Percentiles rank a stretch among this genome's conserved stretches.
phyloP scores from a whole-genome alignment of 768 basidiomycete genomes.

The Suillus ampliporus region DNA sequence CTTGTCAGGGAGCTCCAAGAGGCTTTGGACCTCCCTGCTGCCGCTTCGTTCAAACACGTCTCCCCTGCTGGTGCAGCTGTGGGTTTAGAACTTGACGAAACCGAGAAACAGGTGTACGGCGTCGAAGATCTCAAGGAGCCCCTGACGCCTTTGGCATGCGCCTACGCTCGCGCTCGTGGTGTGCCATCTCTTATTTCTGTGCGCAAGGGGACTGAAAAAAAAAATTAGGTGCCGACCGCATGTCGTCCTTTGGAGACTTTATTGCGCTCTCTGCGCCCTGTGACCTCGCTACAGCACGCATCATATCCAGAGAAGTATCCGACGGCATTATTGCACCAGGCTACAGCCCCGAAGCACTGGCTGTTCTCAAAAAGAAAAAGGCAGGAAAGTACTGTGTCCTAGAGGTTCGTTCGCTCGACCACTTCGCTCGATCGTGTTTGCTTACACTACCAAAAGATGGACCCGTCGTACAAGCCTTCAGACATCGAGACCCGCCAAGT shows the following conservation, averaged over 20 bases:
- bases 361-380: conserved; percentile 94
- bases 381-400: conserved; percentile 98
- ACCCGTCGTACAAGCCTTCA: conserved; percentile 80
- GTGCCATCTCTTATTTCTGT: conserved; percentile 21
- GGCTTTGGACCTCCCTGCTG: conserved; percentile 88
- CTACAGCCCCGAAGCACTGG: conserved; percentile 86
- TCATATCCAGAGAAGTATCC: conserved; percentile 98
- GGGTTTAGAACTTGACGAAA: conserved; percentile 79
- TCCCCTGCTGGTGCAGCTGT: conserved; percentile 98
- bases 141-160: conserved; percentile 86
- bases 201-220: background rate
- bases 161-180: conserved; percentile 97
- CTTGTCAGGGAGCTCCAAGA: conserved; percentile 93
- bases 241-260: conserved; percentile 99
- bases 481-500: conserved; percentile 93
- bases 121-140: conserved; percentile 94
- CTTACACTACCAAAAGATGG: conserved; percentile 64
- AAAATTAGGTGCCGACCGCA: conserved; percentile 88
- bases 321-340: conserved; percentile 98
- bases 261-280: conserved; percentile 93
- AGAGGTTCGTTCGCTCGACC: conserved; percentile 56
- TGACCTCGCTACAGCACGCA: conserved; percentile 92
- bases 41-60: conserved; percentile 99
- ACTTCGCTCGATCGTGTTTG: background rate
- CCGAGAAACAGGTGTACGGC: conserved; percentile 93